Base-by-base conservation (phyloP, 2,329 filamentous ascomycete species). In the Cladosporium sp. region DNA sequence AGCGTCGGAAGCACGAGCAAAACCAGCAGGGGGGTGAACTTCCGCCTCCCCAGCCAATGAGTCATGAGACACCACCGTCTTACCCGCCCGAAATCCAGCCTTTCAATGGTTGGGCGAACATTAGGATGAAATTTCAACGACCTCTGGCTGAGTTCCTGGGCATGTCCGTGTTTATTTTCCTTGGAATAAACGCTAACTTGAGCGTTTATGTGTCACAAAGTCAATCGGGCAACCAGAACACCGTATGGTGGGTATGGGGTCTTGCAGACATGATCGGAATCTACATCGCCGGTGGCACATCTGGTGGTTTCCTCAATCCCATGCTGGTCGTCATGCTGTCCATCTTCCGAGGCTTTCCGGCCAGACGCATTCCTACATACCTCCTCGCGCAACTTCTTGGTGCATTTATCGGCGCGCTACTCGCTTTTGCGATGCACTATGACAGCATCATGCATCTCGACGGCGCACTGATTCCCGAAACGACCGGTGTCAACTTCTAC, bases 61-160 rank as follows among this genome's bases (percentile, higher is more conserved):
- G 45, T 28, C 34, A 11, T 1, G 42, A 43, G 9, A n/a, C 10
- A 7, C 5, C n/a, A 13, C 19, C 32, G 2, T 43, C 32, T 9
- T 43, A 38, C n/a, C 41, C 49, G n/a, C 19, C 6, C 8, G 32
- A 11, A 10, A 49, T 33, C 18, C 46, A 49, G 2, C 55, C 59
- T 1, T 61, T 61, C 55, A 72, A 57, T 56, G 73, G 9, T n/a
- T 86, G 83, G 83, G 76, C 71, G 42, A 71, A 70, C 41, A 65
- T 82, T 41, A 75, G 83, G 28, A 67, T 72, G 13, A 61, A 69
- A 34, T 71, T 78, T 41, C 77, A 78, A 57, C 82, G 85, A 54
- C 78, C 77, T 1, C 80, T 87, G 55, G 81, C 82, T 1, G 84
- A 87, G 19, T 78, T 75, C 73, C 73, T 76, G 19, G 76, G 73